These are phyloP conservation scores for Corylus americana DNA, from an alignment of 306 rosid genomes.

Conservation along the genomic window DNA sequence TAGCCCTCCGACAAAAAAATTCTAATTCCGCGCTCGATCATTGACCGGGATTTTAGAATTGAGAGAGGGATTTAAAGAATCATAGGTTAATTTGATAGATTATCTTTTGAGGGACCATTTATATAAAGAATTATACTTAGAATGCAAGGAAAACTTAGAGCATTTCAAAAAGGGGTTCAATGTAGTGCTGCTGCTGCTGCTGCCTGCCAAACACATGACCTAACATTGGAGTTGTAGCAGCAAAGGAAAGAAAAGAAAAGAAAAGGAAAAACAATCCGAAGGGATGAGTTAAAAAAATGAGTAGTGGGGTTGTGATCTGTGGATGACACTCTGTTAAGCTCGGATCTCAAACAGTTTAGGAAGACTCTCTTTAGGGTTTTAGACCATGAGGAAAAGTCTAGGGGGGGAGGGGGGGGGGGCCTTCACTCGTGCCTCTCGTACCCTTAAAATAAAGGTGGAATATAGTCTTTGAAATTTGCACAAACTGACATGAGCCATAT, in stretches of 20 bases:
- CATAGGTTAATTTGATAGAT: too few relatives aligned
- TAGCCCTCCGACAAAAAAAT: too few relatives aligned
- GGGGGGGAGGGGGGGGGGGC: constrained; percentile 20
- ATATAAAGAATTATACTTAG: too few relatives aligned
- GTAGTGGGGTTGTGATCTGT: constrained; percentile 23
- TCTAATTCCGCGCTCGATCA: too few relatives aligned
- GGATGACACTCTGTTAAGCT: constrained; percentile 61
- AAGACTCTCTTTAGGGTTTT: constrained; percentile 43
- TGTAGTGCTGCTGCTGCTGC: neutral
- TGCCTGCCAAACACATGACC: constrained; percentile 17
- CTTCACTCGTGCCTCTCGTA: constrained; percentile 34
- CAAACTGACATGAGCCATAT: constrained; percentile 60
- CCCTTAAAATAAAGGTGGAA: constrained; percentile 33
- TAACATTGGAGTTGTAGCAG: constrained; percentile 32
- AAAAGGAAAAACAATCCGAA: constrained; percentile 30
- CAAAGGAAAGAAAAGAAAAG: constrained; percentile 30
- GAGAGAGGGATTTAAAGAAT: too few relatives aligned
- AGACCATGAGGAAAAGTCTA: constrained; percentile 45
- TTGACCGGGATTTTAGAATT: neutral
- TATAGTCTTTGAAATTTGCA: constrained; percentile 54
- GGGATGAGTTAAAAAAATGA: constrained; percentile 38
- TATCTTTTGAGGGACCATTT: too few relatives aligned
- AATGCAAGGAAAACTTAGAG: too few relatives aligned
- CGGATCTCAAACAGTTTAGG: constrained; percentile 71
- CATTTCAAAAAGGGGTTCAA: neutral